Evolutionary conservation across 2,329 filamentous ascomycete genomes (phyloP).

Genomic region (Talaromyces sp.): DNA sequence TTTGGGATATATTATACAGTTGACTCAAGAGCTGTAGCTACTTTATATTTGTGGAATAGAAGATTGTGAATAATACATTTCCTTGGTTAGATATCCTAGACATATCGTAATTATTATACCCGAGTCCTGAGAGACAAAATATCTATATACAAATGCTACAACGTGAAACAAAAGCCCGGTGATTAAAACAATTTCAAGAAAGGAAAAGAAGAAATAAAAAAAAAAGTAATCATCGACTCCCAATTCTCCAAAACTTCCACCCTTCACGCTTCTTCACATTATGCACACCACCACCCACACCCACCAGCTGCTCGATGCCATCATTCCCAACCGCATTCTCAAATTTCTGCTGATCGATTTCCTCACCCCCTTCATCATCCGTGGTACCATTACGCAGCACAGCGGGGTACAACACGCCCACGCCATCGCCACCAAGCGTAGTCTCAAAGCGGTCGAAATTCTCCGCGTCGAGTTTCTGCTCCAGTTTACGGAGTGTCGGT

Average conservation of each 20-base stretch:
- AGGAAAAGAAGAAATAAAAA: not conserved
- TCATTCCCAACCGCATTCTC: constrained; percentile 77
- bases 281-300: constrained; percentile 56
- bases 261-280: constrained; percentile 62
- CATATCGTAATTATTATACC: not conserved
- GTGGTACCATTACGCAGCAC: constrained; percentile 74
- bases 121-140: not conserved
- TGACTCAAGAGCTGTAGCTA: too few species aligned
- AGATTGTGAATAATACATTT: not conserved
- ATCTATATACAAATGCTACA: not conserved
- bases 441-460: constrained; percentile 83
- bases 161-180: not conserved
- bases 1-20: not conserved
- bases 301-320: constrained; percentile 81
- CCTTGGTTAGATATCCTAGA: not conserved
- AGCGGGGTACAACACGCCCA: constrained; percentile 90
- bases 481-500: constrained; percentile 57
- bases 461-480: constrained; percentile 60
- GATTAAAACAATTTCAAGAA: not conserved
- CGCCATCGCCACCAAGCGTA: constrained; percentile 85
- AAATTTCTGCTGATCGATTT: constrained; percentile 88
- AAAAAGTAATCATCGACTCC: constrained; percentile 18
- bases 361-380: constrained; percentile 78
- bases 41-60: too few species aligned
- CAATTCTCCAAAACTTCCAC: constrained; percentile 75